Conservation (phyloP, 208 protist genomes). For the Acanthamoeba healyi region DNA sequence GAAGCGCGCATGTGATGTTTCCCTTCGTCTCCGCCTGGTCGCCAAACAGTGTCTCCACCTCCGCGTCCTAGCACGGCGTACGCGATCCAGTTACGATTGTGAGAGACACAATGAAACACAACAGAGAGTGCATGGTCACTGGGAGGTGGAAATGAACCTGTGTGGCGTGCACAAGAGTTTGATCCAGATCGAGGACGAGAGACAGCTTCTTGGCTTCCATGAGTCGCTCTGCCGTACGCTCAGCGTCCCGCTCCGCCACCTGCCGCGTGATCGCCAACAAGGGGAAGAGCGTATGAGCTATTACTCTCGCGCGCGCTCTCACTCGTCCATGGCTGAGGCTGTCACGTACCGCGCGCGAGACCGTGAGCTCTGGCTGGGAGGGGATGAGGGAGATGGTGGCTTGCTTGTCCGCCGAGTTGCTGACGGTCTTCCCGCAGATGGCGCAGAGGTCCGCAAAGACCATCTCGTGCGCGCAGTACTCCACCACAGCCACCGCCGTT, state of each 20-base stretch:
- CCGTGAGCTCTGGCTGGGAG: not conserved
- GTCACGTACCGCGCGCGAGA: not conserved
- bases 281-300: not conserved
- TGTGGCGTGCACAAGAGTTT: conserved; percentile 85
- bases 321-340: not conserved
- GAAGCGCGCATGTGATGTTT: not conserved
- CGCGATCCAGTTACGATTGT: not conserved
- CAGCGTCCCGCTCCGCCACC: conserved; percentile 72
- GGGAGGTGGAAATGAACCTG: not conserved
- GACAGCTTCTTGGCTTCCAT: conserved; percentile 77
- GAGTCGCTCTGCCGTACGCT: conserved; percentile 69
- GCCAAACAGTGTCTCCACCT: not conserved
- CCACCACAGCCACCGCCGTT: conserved; percentile 7
- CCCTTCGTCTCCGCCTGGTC: not conserved
- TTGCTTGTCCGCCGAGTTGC: conserved; percentile 14
- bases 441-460: conserved; percentile 75
- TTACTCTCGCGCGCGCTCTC: not conserved
- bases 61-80: not conserved
- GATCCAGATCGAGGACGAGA: conserved; percentile 85
- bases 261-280: conserved; percentile 37
- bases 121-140: not conserved
- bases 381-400: conserved; percentile 26
- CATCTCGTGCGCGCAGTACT: conserved; percentile 76
- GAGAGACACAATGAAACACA: not conserved
- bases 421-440: conserved; percentile 74